Base-by-base conservation (phyloP, 257 asterid genomes). In the Eustoma russellianum region DNA sequence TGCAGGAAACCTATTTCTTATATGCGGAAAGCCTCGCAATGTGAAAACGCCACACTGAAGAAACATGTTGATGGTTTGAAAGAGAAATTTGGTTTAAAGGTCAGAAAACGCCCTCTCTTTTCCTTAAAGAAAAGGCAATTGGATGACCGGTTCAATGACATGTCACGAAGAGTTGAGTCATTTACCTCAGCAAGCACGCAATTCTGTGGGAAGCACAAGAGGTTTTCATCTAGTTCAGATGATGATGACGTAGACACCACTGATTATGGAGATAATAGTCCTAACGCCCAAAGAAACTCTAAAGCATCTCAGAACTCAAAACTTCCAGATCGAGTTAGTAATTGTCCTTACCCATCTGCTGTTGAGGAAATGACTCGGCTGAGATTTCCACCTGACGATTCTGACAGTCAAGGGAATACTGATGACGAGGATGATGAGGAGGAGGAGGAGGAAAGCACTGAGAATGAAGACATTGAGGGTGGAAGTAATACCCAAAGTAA, bases 291-390 rank as follows among this genome's bases (percentile, higher is more conserved):
- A n/a, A 53, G 52, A 61, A 61, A 33, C 57, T 59, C 63, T 56
- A 71, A 68, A 52, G 50, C 66, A 35, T 58, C 64, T 65, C 77
- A 66, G 66, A 71, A 65, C 60, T 68, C 34, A 56, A 73, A 59
- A 17, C 48, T 61, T 51, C 49, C 78, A 16, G 96, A 87, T 47
- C 75, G 73, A 70, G 78, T 78, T 43, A 76, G 83, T 68, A 81
- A 82, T 28, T 91, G 98, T 68, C 98, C 98, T 60, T 87, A 91
- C 68, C 98, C 98, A 43, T 91, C 98, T 11, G 95, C 74, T 57
- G 73, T 78, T 77, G 98, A 91, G 79, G 98, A 38, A 38, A 38
- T 38, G 43, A 38, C 7, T 2, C 43, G 43, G 12, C 43, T 38
- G 43, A 38, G 2, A 38, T 38, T 11, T 7, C 2, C 8, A 6